Evolutionary conservation across 1,139 yeast species (phyloP).

Genomic region (Yamadazyma epiphylla): DNA sequence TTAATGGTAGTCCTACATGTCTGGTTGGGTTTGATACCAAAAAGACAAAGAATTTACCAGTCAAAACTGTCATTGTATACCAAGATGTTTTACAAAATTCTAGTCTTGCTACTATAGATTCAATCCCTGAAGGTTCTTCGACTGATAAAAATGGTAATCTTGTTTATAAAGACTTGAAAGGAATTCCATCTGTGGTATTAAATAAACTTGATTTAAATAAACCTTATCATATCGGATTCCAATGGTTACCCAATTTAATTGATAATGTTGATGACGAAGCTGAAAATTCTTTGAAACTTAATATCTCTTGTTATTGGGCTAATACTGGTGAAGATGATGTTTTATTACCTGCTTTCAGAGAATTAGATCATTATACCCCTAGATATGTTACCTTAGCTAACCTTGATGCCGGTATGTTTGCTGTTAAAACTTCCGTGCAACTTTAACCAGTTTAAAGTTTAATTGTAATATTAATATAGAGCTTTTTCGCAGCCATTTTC

Average conservation of each 20-base stretch:
- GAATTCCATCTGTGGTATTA: slow-evolving; percentile 59
- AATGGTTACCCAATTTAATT: slow-evolving; percentile 73
- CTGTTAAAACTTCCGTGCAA: slow-evolving; percentile 43
- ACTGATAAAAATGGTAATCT: slow-evolving; percentile 49
- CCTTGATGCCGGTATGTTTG: slow-evolving; percentile 61
- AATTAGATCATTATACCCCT: slow-evolving; percentile 63
- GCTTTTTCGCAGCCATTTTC: slow-evolving; percentile 3
- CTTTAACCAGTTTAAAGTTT: slow-evolving; percentile 18
- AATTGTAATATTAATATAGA: not conserved
- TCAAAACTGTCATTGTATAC: slow-evolving; percentile 54
- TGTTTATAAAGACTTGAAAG: slow-evolving; percentile 49
- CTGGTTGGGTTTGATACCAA: slow-evolving; percentile 46
- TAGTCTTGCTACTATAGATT: slow-evolving; percentile 7
- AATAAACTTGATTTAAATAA: slow-evolving; percentile 63
- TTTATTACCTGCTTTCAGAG: slow-evolving; percentile 65
- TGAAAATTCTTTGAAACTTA: slow-evolving; percentile 44
- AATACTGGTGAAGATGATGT: slow-evolving; percentile 49
- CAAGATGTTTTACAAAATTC: slow-evolving; percentile 20
- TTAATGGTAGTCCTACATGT: slow-evolving; percentile 63
- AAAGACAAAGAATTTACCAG: slow-evolving; percentile 40
- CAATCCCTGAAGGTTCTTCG: slow-evolving; percentile 50
- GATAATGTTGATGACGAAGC: slow-evolving; percentile 35
- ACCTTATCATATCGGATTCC: slow-evolving; percentile 59
- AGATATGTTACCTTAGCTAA: slow-evolving; percentile 63
- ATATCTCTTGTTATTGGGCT: slow-evolving; percentile 69